These are phyloP conservation scores for Sechiopsis laciniata DNA, from an alignment of 306 rosid genomes.

Conservation along the genomic window DNA sequence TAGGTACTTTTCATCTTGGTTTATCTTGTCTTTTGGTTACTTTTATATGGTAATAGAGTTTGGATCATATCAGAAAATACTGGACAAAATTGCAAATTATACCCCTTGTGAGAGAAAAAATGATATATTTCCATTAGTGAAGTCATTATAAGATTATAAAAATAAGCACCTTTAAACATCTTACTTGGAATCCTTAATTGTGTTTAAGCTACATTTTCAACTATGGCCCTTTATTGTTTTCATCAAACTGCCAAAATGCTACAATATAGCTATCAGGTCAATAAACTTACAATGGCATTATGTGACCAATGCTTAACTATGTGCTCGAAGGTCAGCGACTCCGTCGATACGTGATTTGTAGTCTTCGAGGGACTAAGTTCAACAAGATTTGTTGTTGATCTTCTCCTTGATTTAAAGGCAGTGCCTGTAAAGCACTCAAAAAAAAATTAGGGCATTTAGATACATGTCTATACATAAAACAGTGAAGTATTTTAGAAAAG, in stretches of 20 bases:
- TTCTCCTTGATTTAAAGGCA: constrained; percentile 1
- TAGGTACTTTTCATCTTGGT: no score
- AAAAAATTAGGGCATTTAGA: background rate
- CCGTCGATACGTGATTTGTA: background rate
- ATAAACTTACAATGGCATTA: constrained; percentile 14
- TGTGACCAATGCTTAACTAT: background rate
- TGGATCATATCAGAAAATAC: background rate
- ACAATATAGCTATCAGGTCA: background rate
- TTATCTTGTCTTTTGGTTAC: no score
- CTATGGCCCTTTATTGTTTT: background rate
- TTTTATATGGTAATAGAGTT: no score
- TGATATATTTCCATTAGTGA: background rate
- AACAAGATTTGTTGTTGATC: background rate
- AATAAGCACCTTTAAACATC: background rate
- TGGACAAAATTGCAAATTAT: background rate
- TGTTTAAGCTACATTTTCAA: constrained; percentile 1
- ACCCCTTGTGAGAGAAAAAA: background rate
- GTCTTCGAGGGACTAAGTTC: background rate
- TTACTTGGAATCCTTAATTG: background rate
- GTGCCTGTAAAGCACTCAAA: background rate
- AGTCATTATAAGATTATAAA: background rate
- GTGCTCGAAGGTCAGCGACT: background rate
- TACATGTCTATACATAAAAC: background rate
- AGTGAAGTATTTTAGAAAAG: background rate
- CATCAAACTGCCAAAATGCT: background rate